Evolutionary conservation across 1,284 basidiomycete genomes (phyloP), one percentile per base, ranked within the genome.

Genomic region (Ganoderma sp.): DNA sequence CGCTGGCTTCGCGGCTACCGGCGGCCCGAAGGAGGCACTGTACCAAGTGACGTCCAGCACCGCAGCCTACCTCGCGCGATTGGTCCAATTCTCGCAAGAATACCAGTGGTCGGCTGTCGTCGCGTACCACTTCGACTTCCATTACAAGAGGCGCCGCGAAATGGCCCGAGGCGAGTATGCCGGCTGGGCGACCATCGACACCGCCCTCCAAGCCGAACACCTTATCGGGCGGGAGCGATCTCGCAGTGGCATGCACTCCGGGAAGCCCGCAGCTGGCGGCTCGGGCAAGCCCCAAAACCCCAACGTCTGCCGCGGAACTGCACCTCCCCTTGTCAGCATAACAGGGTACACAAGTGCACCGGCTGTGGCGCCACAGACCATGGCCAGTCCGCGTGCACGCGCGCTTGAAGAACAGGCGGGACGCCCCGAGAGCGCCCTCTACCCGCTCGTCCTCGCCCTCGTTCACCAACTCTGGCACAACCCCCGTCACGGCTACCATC

Each of bases 101-200:
- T 67, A 67, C 25, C 66, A 67, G 45, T 67, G 67, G 67, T 61
- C 63, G 1, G 67, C 67, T 3, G 59, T 68, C 14, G 37, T 65
- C 10, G 63, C 63, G 0, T 68, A 68, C 45, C 67, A 68, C 52
- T 48, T 68, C 52, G 54, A 57, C 32, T 68, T 68, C 37, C 67
- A 68, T 56, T 58, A 50, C 63, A 58, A 63, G 28, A 59, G 68
- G 7, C 62, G 59, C 22, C 43, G 50, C 41, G 66, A 54, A 15
- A 69, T 69, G 68, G 2, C 42, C 39, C 50, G 39, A 1, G 66
- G 68, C 25, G 63, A 64, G 45, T 69, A 67, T 54, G 65, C 68
- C 6, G 65, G 65, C 41, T 69, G 65, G 68, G 63, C 50, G 14
- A 1, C 34, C 1, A 61, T 66, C 28, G 61, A 69, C 50, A 22